These are phyloP conservation scores for Arbutus unedo DNA, from an alignment of 148 eudicot genomes.

Conservation along the genomic window DNA sequence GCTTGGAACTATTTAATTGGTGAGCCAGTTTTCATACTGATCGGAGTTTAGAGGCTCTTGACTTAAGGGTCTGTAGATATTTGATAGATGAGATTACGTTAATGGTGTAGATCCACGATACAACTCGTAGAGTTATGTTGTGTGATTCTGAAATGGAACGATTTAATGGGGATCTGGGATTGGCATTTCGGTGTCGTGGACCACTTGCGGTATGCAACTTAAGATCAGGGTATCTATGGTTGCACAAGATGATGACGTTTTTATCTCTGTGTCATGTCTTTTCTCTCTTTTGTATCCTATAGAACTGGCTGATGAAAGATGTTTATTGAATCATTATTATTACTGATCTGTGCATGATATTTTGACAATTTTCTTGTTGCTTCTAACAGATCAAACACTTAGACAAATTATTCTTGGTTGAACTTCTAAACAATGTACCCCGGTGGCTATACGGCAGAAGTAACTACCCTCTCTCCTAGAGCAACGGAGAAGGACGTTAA, in stretches of 20 bases:
- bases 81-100: not conserved
- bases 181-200: not conserved
- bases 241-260: constrained; percentile 3
- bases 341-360: not conserved
- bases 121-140: not conserved
- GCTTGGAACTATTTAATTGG: not conserved
- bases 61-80: not conserved
- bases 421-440: constrained; percentile 40
- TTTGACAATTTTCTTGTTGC: not conserved
- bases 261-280: not conserved
- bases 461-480: constrained; percentile 54
- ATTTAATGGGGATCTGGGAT: not conserved
- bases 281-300: not conserved
- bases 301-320: not conserved
- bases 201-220: not conserved
- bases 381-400: constrained; percentile 13
- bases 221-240: not conserved
- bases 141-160: not conserved
- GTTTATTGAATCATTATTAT: not conserved
- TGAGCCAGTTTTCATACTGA: not conserved
- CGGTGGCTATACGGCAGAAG: constrained; percentile 59
- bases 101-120: not conserved
- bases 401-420: not conserved
- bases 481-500: constrained; percentile 58
- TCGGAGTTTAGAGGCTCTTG: not conserved